Evolutionary conservation across 2,329 filamentous ascomycete species (phyloP), one percentile per base, ranked within the genome.

Genomic region (Alternaria infectoria): DNA sequence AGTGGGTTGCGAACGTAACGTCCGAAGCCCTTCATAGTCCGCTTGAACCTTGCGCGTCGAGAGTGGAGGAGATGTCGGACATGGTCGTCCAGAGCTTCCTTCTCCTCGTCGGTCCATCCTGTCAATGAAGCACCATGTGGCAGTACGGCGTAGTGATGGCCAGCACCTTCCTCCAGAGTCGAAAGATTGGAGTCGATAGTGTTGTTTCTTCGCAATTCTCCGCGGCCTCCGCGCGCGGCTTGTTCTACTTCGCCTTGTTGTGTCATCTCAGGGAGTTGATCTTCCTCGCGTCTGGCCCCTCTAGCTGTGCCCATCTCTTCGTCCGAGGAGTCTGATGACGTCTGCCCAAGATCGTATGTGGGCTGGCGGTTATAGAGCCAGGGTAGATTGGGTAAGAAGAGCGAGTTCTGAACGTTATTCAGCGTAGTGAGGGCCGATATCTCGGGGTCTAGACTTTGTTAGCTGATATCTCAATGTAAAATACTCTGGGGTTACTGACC

Each of bases 371-470:
- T 95, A 60, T 96, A 74, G 67, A 89, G 88, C 62, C 85, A 83
- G 30, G 93, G 93, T 26, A 96, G 83, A 68, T 93, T 90, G 0
- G 93, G 93, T 1, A 96, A 83, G 78, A 96, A 96, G 3, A 97
- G 87, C 0, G 93, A 96, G 77, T 97, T 97, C 74, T 96, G 93
- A n/a, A 97, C 90, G 74, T 97, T 97, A 54, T 92, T 96, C 10
- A 96, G 86, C 6, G 92, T 95, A 0, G 92, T 93, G 6, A 97
- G 82, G 0, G 93, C 92, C 25, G 92, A 89, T 3, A 97, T 89
- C 81, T 96, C 92, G 46, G 93, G 93, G 70, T 96, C 93, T 93
- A 66, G 30, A 45, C 7, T 15, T 55, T 25, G 66, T 83, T 59
- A 83, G 77, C 69, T 79, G 70, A 68, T 50, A 19, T 30, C 47